Evolutionary conservation across 2,329 filamentous ascomycete genomes (phyloP).

Genomic region (Drechslerella coelobrocha): DNA sequence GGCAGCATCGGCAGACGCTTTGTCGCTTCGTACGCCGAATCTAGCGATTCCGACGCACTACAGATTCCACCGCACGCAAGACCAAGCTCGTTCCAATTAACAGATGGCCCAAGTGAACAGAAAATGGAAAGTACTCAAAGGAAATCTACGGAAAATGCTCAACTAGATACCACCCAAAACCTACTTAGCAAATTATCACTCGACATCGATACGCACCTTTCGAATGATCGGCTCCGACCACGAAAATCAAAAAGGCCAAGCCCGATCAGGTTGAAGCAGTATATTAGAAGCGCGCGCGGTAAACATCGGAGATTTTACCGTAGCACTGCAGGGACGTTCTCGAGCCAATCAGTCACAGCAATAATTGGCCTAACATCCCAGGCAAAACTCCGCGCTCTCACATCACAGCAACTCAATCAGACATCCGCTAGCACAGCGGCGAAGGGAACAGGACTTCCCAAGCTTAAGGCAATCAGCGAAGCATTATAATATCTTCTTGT

Average conservation of each 20-base stretch:
- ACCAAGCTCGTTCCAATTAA: not conserved
- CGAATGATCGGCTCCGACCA: too few relatives aligned
- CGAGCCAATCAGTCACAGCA: not conserved
- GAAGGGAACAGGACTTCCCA: too few relatives aligned
- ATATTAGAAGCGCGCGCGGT: slow-evolving; percentile 15
- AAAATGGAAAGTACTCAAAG: too few relatives aligned
- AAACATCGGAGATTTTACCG: not conserved
- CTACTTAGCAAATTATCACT: too few relatives aligned
- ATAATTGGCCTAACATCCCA: not conserved
- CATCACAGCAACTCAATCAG: not conserved
- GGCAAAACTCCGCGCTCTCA: not conserved
- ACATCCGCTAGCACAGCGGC: too few relatives aligned
- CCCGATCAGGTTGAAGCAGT: slow-evolving; percentile 6
- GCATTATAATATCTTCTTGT: too few relatives aligned
- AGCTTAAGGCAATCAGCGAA: too few relatives aligned
- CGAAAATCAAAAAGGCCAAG: not conserved
- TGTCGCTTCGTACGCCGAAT: not conserved
- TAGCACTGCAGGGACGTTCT: slow-evolving; percentile 3
- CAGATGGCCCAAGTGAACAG: too few relatives aligned
- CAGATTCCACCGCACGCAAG: slow-evolving; percentile 21
- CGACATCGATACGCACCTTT: too few relatives aligned
- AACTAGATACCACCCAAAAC: not conserved
- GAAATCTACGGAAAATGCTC: too few relatives aligned
- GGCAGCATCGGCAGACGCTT: slow-evolving; percentile 8
- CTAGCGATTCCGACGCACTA: not conserved